phyloP scores from a whole-genome alignment of 768 basidiomycete species.

The Pisolithus tinctorius region DNA sequence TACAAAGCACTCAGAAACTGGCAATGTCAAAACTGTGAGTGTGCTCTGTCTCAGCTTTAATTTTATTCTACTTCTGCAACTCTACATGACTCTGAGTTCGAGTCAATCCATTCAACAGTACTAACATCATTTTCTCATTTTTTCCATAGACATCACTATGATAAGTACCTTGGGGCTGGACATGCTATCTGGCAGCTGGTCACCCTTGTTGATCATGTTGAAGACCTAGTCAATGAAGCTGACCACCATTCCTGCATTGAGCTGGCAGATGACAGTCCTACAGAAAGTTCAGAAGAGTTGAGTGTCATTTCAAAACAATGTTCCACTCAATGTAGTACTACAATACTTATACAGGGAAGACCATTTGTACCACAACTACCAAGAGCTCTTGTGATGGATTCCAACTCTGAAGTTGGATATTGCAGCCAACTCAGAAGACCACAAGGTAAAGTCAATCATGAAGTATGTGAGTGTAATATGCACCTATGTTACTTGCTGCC shows the following conservation, averaged over 20 bases:
- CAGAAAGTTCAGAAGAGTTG: too few species aligned
- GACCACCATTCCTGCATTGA: constrained; percentile 1
- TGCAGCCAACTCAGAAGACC: too few species aligned
- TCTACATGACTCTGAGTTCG: too few species aligned
- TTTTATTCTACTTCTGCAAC: too few species aligned
- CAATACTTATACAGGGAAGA: too few species aligned
- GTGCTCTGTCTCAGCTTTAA: too few species aligned
- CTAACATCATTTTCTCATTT: neutral
- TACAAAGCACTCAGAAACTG: neutral
- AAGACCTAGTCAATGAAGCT: constrained; percentile 9
- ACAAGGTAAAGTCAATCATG: neutral
- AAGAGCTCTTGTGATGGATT: constrained; percentile 4
- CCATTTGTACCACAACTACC: neutral
- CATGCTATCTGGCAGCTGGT: constrained; percentile 2
- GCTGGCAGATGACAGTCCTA: too few species aligned
- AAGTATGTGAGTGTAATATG: neutral
- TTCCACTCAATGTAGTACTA: too few species aligned
- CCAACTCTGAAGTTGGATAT: too few species aligned
- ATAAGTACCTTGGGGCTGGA: neutral
- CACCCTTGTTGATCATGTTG: neutral
- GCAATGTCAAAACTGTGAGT: neutral
- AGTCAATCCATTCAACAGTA: too few species aligned
- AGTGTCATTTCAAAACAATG: too few species aligned
- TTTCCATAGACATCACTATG: neutral
- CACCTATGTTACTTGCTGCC: neutral